Evolutionary conservation across 1,284 basidiomycete genomes (phyloP).

Genomic region (Tilletia setariae): DNA sequence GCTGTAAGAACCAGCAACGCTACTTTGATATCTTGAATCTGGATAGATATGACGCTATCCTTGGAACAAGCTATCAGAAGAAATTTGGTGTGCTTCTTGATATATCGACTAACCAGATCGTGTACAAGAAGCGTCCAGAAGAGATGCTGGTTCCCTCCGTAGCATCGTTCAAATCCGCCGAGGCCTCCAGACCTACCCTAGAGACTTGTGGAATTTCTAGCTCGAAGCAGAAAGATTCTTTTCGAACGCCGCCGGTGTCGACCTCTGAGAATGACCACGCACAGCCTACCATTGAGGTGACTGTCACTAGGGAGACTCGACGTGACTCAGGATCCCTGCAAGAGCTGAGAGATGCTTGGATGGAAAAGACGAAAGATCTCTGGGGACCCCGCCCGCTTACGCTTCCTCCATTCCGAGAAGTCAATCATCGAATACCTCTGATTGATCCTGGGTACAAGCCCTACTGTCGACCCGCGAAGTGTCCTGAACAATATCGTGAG

Average conservation of each 20-base stretch:
- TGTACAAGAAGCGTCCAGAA: background rate
- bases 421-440: background rate
- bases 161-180: too few species aligned
- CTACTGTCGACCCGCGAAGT: background rate
- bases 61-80: background rate
- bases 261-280: too few species aligned
- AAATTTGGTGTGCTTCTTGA: background rate
- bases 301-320: too few species aligned
- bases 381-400: constrained; percentile 3
- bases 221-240: too few species aligned
- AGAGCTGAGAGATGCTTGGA: background rate
- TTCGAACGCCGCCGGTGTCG: too few species aligned
- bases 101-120: background rate
- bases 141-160: too few species aligned
- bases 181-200: too few species aligned
- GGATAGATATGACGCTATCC: background rate
- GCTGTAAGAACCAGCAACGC: background rate
- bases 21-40: background rate
- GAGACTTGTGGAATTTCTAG: too few species aligned
- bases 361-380: background rate
- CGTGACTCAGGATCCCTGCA: too few species aligned
- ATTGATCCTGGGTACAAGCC: background rate
- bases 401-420: background rate
- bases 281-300: too few species aligned
- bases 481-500: background rate